Base-by-base conservation (phyloP, 2,329 filamentous ascomycete genomes). In the Rhytidhysteron rufulum region DNA sequence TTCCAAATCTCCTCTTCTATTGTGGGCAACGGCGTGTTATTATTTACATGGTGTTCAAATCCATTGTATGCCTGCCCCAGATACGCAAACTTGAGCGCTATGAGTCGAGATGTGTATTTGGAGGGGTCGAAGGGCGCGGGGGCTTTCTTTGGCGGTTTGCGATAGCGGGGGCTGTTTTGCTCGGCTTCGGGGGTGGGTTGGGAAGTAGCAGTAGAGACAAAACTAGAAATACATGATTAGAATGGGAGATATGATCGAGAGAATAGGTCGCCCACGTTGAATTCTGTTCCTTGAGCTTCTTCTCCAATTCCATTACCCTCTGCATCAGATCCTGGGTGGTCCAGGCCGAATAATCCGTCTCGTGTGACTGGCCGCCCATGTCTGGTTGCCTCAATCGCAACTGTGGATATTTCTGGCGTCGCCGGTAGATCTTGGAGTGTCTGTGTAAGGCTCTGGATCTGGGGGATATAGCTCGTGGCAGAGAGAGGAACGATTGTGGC, bases 1-100 rank as follows among this genome's bases (percentile, higher is more conserved):
- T 90, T 90, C 87, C 89, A 98, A 35, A 98, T 63, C 66, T 90
- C 86, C 67, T 95, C 89, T 66, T 98, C 93, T 47, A 98, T 86
- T 0, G 89, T 90, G 4, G 91, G 83, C 47, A 87, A 64, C 3
- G 80, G 79, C 4, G 81, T 85, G 1, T 64, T 69, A 44, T 85
- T 85, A 50, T 81, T 81, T 44, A 78, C 76, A 58, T 91, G 84
- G 65, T 91, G 87, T 70, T 98, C 93, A 63, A 89, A 94, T 1
- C 93, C 93, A 65, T 93, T 91, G 66, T 97, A 98, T 40, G 80
- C 79, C 62, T 88, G 86, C 34, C 93, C 93, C 25, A 97, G 71
- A 63, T 98, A 98, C 29, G 93, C 90, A 47, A 98, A 82, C 65
- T 96, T 97, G 43, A 98, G 72, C 6, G 91, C 93, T 48, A 98